Percentiles rank a stretch among this genome's conserved stretches.
Evolutionary conservation across 352 stramenopile genomes (phyloP).

Genomic region (Phytopythium oedochilum): DNA sequence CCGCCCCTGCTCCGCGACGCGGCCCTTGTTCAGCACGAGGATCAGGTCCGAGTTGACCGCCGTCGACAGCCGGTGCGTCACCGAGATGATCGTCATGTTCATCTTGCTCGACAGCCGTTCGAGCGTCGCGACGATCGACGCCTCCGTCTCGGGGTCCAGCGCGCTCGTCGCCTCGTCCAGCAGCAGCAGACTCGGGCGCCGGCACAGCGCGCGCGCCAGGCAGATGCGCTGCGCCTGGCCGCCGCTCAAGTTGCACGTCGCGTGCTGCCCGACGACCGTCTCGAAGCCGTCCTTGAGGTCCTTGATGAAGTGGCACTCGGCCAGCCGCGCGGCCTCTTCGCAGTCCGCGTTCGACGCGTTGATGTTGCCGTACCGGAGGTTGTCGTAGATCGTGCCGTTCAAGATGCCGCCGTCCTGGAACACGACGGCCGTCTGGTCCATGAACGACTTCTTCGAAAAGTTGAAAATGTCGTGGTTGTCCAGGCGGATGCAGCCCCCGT

Average conservation of each 20-base stretch:
- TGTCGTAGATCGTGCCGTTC: slow-evolving; percentile 87
- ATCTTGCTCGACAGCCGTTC: slow-evolving; percentile 78
- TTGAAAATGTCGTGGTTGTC: slow-evolving; percentile 84
- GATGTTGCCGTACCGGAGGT: slow-evolving; percentile 82
- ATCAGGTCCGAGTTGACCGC: slow-evolving; percentile 77
- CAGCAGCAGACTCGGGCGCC: slow-evolving; percentile 73
- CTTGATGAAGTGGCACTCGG: slow-evolving; percentile 82
- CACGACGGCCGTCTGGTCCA: slow-evolving; percentile 83
- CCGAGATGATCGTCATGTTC: slow-evolving; percentile 88
- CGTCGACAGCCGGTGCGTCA: slow-evolving; percentile 87
- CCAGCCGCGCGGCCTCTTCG: slow-evolving; percentile 70
- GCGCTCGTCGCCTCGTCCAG: slow-evolving; percentile 86
- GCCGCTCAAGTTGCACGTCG: slow-evolving; percentile 83
- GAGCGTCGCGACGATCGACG: slow-evolving; percentile 78
- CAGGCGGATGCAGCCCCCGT: slow-evolving; percentile 74
- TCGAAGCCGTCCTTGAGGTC: slow-evolving; percentile 79
- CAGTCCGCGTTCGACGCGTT: slow-evolving; percentile 71
- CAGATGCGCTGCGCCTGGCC: slow-evolving; percentile 86
- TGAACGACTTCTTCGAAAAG: slow-evolving; percentile 84
- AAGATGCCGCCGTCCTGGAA: slow-evolving; percentile 87
- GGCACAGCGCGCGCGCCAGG: slow-evolving; percentile 74
- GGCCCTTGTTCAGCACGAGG: slow-evolving; percentile 69
- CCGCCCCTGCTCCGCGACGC: slow-evolving; percentile 70
- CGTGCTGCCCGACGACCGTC: slow-evolving; percentile 82
- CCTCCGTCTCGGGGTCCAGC: slow-evolving; percentile 82